phyloP scores from a whole-genome alignment of 306 rosid genomes.

The Quercus engelmannii region DNA sequence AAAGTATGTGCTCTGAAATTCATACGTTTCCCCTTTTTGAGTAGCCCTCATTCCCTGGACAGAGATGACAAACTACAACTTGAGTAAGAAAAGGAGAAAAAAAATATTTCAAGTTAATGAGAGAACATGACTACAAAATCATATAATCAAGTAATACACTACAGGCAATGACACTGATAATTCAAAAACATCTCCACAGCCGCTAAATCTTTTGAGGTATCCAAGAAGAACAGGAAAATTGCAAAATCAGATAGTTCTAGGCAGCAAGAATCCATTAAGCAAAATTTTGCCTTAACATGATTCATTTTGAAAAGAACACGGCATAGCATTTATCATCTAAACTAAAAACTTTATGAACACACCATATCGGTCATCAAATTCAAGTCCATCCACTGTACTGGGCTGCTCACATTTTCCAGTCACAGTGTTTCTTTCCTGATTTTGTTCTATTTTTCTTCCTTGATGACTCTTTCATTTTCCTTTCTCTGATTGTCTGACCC shows the following conservation, averaged over 20 bases:
- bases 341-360: background rate
- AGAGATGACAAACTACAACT: conserved; percentile 33
- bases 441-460: conserved; percentile 32
- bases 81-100: too few relatives aligned
- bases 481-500: conserved; percentile 21
- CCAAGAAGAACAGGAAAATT: too few relatives aligned
- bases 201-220: too few relatives aligned
- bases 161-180: too few relatives aligned
- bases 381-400: conserved; percentile 6
- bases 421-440: conserved; percentile 12
- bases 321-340: background rate
- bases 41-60: conserved; percentile 40
- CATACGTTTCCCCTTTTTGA: conserved; percentile 53
- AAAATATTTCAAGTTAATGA: too few relatives aligned
- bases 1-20: background rate
- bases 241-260: background rate
- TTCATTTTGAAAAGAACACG: background rate
- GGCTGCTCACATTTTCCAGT: too few relatives aligned
- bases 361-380: conserved; percentile 35
- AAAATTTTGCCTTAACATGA: background rate
- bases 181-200: too few relatives aligned
- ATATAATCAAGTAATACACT: too few relatives aligned
- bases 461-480: conserved; percentile 23
- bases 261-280: background rate
- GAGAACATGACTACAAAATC: too few relatives aligned